These are phyloP conservation scores for Russula lepida DNA, from an alignment of 768 basidiomycete genomes.

Conservation along the genomic window DNA sequence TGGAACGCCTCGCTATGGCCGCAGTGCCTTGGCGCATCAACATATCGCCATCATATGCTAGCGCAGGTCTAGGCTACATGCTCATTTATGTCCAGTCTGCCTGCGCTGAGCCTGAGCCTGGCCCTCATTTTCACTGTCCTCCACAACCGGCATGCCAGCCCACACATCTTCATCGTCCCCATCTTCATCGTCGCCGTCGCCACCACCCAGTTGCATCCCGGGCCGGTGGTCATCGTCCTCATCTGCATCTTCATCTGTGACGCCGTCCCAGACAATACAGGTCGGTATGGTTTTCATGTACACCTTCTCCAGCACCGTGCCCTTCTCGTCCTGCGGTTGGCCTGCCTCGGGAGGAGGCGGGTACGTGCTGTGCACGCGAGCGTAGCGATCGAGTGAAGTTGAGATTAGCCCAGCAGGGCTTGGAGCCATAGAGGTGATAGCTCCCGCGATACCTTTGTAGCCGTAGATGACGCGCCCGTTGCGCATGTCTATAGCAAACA, in stretches of 20 bases:
- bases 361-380: slow-evolving; percentile 57
- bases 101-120: slow-evolving; percentile 22
- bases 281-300: slow-evolving; percentile 59
- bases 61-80: too few relatives aligned
- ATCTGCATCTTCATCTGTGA: slow-evolving; percentile 6
- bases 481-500: slow-evolving; percentile 62
- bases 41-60: not conserved
- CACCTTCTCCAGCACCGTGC: slow-evolving; percentile 52
- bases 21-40: too few relatives aligned
- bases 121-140: slow-evolving; percentile 29
- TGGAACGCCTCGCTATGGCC: too few relatives aligned
- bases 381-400: slow-evolving; percentile 57
- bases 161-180: slow-evolving; percentile 43
- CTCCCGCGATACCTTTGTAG: slow-evolving; percentile 68
- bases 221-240: slow-evolving; percentile 1
- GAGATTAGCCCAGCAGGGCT: slow-evolving; percentile 50
- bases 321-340: slow-evolving; percentile 48
- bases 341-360: slow-evolving; percentile 41
- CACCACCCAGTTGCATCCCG: slow-evolving; percentile 27
- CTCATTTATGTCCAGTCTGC: slow-evolving; percentile 20
- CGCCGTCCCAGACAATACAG: slow-evolving; percentile 53
- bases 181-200: slow-evolving; percentile 29
- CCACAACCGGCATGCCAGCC: slow-evolving; percentile 53
- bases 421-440: slow-evolving; percentile 55
- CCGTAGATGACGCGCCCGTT: slow-evolving; percentile 55